Base-by-base conservation (phyloP, 441 rosid species). In the Croton laevigatus region DNA sequence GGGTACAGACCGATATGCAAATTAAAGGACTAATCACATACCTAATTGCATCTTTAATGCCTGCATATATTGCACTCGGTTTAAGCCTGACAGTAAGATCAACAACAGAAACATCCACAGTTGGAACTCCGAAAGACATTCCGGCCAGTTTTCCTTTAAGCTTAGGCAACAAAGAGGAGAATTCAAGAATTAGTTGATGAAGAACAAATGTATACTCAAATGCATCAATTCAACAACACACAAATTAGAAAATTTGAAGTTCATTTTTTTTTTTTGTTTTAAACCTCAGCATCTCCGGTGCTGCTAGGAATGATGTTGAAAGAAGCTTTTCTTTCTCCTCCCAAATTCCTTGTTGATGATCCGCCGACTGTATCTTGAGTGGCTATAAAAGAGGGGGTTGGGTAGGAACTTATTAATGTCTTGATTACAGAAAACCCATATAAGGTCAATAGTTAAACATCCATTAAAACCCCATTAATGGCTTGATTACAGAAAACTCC, bases 281-380 rank as follows among this genome's bases (percentile, higher is more conserved):
- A n/a, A n/a, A 85, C 93, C 94, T 91, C 89, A 59, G 97, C 96
- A 73, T 95, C 97, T 19, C 97, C 95, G 3, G 97, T 91, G 85
- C 91, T 91, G 89, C 91, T 85, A 54, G 93, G 95, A 77, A 91
- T 91, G 77, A 91, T 91, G 86, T 91, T 91, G 81, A 89, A 91
- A 68, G 97, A 91, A 60, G 97, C 95, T 36, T 93, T 89, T 65
- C 97, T 89, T 48, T 95, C 97, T 79, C 96, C 97, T 81, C 97
- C 88, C 97, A 95, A 89, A 85, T 91, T 95, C 78, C 88, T 91
- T 78, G 62, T 79, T 40, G 95, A 91, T 58, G 95, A 95, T 5
- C 97, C 97, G 86, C 89, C 93, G 44, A 91, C 97, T 5, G 97
- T 91, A 81, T 91, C 89, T 76, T 91, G 90, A 1, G 95, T 88